These are phyloP conservation scores for Leucogyrophana mollusca DNA, from an alignment of 768 basidiomycete species.

Conservation along the genomic window DNA sequence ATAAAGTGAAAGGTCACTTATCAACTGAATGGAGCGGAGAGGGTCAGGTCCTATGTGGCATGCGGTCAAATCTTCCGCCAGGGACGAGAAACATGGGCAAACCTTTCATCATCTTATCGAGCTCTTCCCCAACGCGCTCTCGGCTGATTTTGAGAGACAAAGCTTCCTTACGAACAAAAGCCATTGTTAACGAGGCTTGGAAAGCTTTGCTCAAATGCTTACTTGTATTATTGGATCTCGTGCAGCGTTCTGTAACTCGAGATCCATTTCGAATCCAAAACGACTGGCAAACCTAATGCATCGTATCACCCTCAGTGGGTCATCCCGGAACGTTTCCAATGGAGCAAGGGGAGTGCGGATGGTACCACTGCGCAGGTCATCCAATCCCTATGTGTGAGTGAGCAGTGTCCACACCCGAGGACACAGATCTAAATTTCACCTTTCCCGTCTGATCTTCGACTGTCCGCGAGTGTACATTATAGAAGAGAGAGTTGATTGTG, in stretches of 20 bases:
- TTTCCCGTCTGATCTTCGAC: slow-evolving; percentile 89
- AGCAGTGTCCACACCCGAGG: slow-evolving; percentile 9
- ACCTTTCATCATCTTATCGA: slow-evolving; percentile 95
- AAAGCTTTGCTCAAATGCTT: neutral
- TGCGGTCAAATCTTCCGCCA: slow-evolving; percentile 3
- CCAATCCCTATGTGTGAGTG: slow-evolving; percentile 58
- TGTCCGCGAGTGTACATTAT: slow-evolving; percentile 82
- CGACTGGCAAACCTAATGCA: slow-evolving; percentile 91
- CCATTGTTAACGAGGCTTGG: neutral
- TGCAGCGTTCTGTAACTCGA: slow-evolving; percentile 63
- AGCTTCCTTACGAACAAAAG: slow-evolving; percentile 44
- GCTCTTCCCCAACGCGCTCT: slow-evolving; percentile 89
- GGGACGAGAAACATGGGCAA: slow-evolving; percentile 1
- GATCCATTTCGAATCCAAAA: slow-evolving; percentile 78
- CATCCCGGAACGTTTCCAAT: slow-evolving; percentile 86
- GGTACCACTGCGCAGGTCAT: slow-evolving; percentile 75
- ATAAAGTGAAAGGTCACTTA: slow-evolving; percentile 72
- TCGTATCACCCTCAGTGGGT: slow-evolving; percentile 89
- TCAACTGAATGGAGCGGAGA: slow-evolving; percentile 68
- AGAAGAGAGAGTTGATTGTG: slow-evolving; percentile 95
- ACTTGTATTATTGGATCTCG: slow-evolving; percentile 66
- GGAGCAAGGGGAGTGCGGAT: slow-evolving; percentile 91
- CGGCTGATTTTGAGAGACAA: slow-evolving; percentile 80
- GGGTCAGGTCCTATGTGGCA: slow-evolving; percentile 66
- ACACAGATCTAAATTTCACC: slow-evolving; percentile 36